Evolutionary conservation across 2,329 filamentous ascomycete species (phyloP), one percentile per base, ranked within the genome.

Genomic region (Phyllosticta citrichinensis): DNA sequence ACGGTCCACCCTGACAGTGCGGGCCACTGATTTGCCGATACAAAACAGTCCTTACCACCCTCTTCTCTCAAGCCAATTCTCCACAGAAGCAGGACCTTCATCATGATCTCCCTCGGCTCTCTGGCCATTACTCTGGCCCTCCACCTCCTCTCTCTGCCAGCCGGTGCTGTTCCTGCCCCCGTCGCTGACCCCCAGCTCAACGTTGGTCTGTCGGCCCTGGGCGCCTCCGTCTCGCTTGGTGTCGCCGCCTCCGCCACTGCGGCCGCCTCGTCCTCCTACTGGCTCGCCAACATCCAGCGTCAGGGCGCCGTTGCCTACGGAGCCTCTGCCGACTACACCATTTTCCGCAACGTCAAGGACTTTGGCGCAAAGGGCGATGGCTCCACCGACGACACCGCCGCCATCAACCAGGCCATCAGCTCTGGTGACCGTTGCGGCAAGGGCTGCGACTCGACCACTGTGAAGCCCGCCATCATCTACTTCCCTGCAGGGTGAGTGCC

Each of bases 391-490:
- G 92, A 97, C 70, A 96, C 92, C 0, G 86, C 75, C 0, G 90
- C 92, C 61, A 96, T 97, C 81, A 97, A 96, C 77, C 74, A 77
- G 51, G 91, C 91, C 65, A 88, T 97, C 68, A 80, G 83, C 5
- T 83, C 84, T n/a, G 90, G 91, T 27, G 80, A 81, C 67, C 88
- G 93, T 52, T 97, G 93, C 70, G 91, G 89, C 50, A 72, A 83
- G 64, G 84, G 85, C 64, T 97, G 93, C 71, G 88, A 94, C 71
- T 96, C 91, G 1, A 84, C 83, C 33, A 97, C 93, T 2, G 83
- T 83, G n/a, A 84, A 85, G 1, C 93, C 93, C 0, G 93, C 90
- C 25, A 78, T 97, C 14, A 85, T 97, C 58, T 97, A 96, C 79
- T 96, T 97, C 79, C 92, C 91, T 50, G 80, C 89, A 11, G 92